A percentile compares a stretch with the other conserved stretches of the same genome.
phyloP scores from a whole-genome alignment of 768 basidiomycete species.

The Coprinopsis strossmayeri region DNA sequence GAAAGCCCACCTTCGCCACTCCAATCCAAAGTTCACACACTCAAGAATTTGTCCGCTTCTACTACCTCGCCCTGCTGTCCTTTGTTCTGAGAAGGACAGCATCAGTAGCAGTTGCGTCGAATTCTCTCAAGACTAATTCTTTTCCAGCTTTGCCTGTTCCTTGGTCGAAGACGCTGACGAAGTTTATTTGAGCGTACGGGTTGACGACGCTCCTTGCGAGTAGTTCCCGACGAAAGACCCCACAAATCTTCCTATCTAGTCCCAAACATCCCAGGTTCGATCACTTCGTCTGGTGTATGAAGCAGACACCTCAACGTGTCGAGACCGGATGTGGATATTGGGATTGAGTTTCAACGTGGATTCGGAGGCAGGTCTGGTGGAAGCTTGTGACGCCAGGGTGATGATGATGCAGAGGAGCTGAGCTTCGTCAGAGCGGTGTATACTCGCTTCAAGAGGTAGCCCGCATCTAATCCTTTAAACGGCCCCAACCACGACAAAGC shows the following conservation, averaged over 20 bases:
- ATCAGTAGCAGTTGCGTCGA: neutral
- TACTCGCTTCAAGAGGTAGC: constrained; percentile 50
- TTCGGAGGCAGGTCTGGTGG: neutral
- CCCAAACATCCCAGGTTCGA: constrained; percentile 61
- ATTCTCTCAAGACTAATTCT: too few relatives aligned
- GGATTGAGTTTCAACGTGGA: neutral
- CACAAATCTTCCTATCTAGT: constrained; percentile 51
- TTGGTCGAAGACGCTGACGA: too few relatives aligned
- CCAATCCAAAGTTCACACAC: constrained; percentile 68
- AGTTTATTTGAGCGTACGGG: too few relatives aligned
- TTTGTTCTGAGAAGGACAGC: neutral
- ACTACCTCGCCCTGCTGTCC: neutral
- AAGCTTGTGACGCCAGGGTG: neutral
- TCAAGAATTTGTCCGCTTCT: constrained; percentile 46
- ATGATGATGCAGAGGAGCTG: constrained; percentile 5
- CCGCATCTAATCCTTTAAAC: constrained; percentile 36
- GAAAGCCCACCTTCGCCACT: constrained; percentile 63
- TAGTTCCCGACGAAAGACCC: constrained; percentile 37
- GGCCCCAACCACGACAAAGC: constrained; percentile 54
- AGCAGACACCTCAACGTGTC: constrained; percentile 42
- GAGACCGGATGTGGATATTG: constrained; percentile 26
- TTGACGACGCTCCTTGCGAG: constrained; percentile 9
- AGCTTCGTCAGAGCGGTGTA: constrained; percentile 50
- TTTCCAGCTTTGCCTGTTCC: too few relatives aligned
- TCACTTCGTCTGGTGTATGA: constrained; percentile 38